Percentiles rank a stretch among this genome's conserved stretches.
These are phyloP conservation scores for Trichophaea hybrida DNA, from an alignment of 2,329 filamentous ascomycete genomes.

Conservation along the genomic window DNA sequence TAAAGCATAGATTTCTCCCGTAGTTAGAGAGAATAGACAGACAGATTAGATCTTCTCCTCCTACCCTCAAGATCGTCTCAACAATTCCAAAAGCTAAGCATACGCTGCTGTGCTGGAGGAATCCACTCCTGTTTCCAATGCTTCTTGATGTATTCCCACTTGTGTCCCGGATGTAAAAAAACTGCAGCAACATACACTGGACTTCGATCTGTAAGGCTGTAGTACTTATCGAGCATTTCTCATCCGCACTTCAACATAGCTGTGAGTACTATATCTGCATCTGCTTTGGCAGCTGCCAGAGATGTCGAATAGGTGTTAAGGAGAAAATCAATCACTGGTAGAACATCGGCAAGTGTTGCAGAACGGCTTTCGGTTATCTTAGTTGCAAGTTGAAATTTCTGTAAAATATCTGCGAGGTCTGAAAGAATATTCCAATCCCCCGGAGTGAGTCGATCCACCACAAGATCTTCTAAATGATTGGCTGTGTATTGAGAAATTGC, in stretches of 20 bases:
- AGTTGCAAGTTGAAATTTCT: neutral
- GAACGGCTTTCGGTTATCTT: neutral
- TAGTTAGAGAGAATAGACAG: no score
- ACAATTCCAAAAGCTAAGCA: no score
- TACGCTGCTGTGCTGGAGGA: no score
- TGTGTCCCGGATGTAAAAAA: no score
- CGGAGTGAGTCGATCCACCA: neutral
- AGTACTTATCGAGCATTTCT: constrained; percentile 2
- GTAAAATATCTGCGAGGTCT: neutral
- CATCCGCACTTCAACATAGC: neutral
- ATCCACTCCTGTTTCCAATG: no score
- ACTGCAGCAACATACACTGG: neutral
- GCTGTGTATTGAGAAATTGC: neutral
- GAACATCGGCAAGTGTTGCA: neutral
- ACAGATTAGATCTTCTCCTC: no score
- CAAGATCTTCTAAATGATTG: neutral
- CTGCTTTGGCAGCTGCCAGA: neutral
- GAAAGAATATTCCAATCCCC: neutral
- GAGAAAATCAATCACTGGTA: constrained; percentile 2
- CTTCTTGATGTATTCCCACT: no score
- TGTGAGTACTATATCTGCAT: no score
- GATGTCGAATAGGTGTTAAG: neutral
- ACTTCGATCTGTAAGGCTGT: neutral
- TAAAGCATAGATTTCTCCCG: no score
- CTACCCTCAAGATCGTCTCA: no score